phyloP scores from a whole-genome alignment of 2,329 filamentous ascomycete species.

The Beauveria pseudobassiana region DNA sequence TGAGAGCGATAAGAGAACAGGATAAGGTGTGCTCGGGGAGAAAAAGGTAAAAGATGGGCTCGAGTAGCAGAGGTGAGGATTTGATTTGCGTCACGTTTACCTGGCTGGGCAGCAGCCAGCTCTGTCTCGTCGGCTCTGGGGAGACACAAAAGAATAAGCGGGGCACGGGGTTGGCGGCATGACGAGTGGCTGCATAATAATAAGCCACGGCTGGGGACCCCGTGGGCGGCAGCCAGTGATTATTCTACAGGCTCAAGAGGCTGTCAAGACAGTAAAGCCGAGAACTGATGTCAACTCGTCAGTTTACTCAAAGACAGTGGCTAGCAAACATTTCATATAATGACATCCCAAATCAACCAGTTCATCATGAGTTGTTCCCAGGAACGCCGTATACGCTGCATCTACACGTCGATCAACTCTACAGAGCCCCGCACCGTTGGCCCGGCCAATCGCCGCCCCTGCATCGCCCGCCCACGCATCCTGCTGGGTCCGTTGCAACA shows the following conservation, averaged over 20 bases:
- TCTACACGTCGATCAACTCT: neutral
- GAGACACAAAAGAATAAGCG: constrained; percentile 3
- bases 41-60: neutral
- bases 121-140: constrained; percentile 1
- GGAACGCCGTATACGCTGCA: neutral
- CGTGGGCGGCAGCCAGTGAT: neutral
- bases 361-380: too few relatives aligned
- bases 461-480: neutral
- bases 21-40: neutral
- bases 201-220: constrained; percentile 8
- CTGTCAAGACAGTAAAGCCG: neutral
- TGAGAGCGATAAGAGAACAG: neutral
- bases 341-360: too few relatives aligned
- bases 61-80: neutral
- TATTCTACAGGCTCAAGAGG: neutral
- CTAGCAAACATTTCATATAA: too few relatives aligned
- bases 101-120: neutral
- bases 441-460: neutral
- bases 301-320: too few relatives aligned
- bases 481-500: constrained; percentile 7
- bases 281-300: too few relatives aligned
- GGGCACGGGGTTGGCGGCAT: neutral
- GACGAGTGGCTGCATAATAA: constrained; percentile 1
- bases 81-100: constrained; percentile 1
- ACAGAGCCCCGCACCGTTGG: neutral